These are phyloP conservation scores for Euphorbia celastroides DNA, from an alignment of 441 rosid species.

Conservation along the genomic window DNA sequence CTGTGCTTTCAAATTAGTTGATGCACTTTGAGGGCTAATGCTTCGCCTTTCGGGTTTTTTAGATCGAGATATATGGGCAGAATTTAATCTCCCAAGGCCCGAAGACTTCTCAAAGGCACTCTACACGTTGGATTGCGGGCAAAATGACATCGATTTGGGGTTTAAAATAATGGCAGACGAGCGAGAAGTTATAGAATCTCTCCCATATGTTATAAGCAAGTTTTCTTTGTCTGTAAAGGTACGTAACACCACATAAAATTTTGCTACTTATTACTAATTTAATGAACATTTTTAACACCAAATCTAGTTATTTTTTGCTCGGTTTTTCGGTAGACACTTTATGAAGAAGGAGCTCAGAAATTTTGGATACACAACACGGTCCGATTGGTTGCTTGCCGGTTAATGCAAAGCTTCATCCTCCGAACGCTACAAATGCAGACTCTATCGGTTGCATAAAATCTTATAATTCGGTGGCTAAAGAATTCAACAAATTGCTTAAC, in stretches of 20 bases:
- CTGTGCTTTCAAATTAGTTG: too few relatives aligned
- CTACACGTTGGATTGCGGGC: slow-evolving; percentile 9
- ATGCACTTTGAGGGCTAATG: too few relatives aligned
- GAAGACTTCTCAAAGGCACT: slow-evolving; percentile 9
- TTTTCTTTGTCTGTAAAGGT: slow-evolving; percentile 5
- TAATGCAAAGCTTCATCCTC: too few relatives aligned
- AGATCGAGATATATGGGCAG: neutral
- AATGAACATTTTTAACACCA: neutral
- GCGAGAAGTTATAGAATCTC: neutral
- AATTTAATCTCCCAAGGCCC: neutral
- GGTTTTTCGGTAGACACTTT: slow-evolving; percentile 19
- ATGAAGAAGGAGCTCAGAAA: slow-evolving; percentile 38
- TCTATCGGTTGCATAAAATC: slow-evolving; percentile 33
- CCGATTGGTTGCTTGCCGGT: slow-evolving; percentile 15
- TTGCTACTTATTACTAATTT: neutral
- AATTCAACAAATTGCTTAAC: slow-evolving; percentile 40
- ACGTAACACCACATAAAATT: neutral
- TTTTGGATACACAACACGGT: slow-evolving; percentile 58
- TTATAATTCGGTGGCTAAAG: slow-evolving; percentile 35
- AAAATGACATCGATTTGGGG: slow-evolving; percentile 6
- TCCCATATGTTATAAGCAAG: neutral
- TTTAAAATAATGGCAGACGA: neutral
- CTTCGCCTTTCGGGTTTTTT: neutral
- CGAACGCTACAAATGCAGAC: too few relatives aligned
- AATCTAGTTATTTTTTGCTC: neutral